Evolutionary conservation across 192 early-diverging fungal genomes (phyloP), one percentile per base, ranked within the genome.

Genomic region (Umbelopsis sp.): DNA sequence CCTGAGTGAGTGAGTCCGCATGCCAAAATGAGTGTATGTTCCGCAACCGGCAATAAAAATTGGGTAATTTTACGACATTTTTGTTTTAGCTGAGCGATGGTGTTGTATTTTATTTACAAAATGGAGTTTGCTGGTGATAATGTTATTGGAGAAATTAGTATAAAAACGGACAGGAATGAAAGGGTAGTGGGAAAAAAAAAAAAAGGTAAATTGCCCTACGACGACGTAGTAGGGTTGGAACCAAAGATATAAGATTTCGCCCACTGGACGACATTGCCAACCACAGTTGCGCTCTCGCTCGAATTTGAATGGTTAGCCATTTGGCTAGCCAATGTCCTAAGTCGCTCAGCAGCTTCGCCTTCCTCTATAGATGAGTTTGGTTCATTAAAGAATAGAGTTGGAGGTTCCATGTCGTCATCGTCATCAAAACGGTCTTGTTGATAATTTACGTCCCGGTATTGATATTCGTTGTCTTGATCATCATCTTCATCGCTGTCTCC

Each of bases 21-120:
- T n/a, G n/a, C 38, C 12, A 38, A 38, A 38, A 38, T 38, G 38
- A 11, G 38, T 41, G 8, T 38, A 8, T 6, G 36, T 41, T 1
- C 38, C 38, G 38, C 38, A 49, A 49, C n/a, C 47, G 47, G 47
- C 47, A 21, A 49, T n/a, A 49, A 49, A 49, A 49, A 16, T n/a
- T 41, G 1, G 38, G 38, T 12, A n/a, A 49, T 49, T n/a, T 4
- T 49, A 17, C n/a, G 47, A 49, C 0, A 1, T 49, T 49, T 21
- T 12, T 9, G 47, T 49, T 17, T 17, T 4, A 49, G n/a, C 6
- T 49, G 47, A 49, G n/a, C 47, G 47, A 49, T 41, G 47, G 16
- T n/a, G 29, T 62, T 62, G 56, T 34, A 62, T 62, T 62, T 34
- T 62, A 62, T 62, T 62, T 62, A 62, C 56, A 62, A 62, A 62